These are phyloP conservation scores for Teratosphaeria destructans DNA, from an alignment of 2,329 filamentous ascomycete species.

Conservation along the genomic window DNA sequence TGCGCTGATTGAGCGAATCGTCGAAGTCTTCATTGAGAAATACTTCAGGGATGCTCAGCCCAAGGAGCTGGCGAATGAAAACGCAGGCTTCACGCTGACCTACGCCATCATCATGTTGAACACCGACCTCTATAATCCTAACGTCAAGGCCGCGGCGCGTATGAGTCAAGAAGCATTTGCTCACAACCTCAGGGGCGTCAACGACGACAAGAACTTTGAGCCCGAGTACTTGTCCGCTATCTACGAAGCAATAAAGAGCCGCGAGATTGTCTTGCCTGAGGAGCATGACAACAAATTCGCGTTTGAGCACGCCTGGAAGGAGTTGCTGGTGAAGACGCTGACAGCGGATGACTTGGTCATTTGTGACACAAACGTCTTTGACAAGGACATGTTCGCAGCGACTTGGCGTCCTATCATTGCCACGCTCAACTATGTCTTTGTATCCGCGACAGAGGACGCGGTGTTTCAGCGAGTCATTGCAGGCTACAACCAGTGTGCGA, in stretches of 20 bases:
- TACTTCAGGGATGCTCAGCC: conserved; percentile 64
- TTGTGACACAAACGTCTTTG: conserved; percentile 87
- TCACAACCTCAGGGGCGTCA: conserved; percentile 82
- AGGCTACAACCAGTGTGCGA: conserved; percentile 91
- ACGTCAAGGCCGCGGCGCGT: conserved; percentile 64
- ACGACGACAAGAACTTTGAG: conserved; percentile 74
- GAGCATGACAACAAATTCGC: conserved; percentile 95
- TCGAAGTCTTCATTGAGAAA: conserved; percentile 76
- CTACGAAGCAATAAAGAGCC: conserved; percentile 79
- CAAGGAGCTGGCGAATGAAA: conserved; percentile 69
- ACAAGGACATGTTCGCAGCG: conserved; percentile 93
- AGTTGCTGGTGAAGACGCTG: conserved; percentile 76
- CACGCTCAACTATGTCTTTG: conserved; percentile 94
- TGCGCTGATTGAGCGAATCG: conserved; percentile 81
- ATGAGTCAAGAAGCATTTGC: conserved; percentile 81
- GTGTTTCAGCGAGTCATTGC: conserved; percentile 90
- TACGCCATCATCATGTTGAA: conserved; percentile 98
- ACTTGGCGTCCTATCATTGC: conserved; percentile 94
- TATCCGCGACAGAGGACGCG: conserved; percentile 93
- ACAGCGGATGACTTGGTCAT: conserved; percentile 62
- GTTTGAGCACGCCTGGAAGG: conserved; percentile 96
- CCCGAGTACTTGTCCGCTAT: conserved; percentile 75
- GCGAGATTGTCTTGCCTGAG: conserved; percentile 93
- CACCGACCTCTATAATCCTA: conserved; percentile 92
- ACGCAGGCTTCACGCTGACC: conserved; percentile 79